phyloP scores from a whole-genome alignment of 2,329 filamentous ascomycete genomes.

The Penicillium hesseltinei region DNA sequence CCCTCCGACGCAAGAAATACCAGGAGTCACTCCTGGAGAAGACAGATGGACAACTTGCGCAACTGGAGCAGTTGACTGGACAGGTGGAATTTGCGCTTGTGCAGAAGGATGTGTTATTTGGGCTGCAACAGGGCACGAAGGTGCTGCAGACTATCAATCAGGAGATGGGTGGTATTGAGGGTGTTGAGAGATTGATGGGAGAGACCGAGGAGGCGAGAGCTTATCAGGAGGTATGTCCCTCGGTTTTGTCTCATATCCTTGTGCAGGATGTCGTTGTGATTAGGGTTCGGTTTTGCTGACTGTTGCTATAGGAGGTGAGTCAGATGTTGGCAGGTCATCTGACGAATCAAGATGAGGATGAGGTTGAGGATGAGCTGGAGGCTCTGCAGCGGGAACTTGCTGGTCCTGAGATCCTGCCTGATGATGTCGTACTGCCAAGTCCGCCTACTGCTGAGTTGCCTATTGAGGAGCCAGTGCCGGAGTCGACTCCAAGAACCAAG shows the following conservation, averaged over 20 bases:
- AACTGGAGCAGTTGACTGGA: constrained; percentile 82
- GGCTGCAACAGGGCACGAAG: constrained; percentile 83
- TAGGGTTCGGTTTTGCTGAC: constrained; percentile 8
- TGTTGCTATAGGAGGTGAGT: constrained; percentile 73
- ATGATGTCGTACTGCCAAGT: constrained; percentile 36
- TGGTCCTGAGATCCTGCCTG: constrained; percentile 37
- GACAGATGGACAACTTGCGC: constrained; percentile 90
- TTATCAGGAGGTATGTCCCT: constrained; percentile 72
- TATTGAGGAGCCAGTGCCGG: constrained; percentile 27
- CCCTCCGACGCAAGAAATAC: constrained; percentile 92
- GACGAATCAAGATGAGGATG: constrained; percentile 93
- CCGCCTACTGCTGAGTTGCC: constrained; percentile 14
- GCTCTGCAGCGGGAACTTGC: constrained; percentile 67
- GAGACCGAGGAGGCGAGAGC: constrained; percentile 86
- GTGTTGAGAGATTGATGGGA: constrained; percentile 92
- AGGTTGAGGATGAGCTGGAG: constrained; percentile 92
- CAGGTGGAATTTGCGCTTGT: constrained; percentile 95
- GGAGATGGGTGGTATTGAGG: constrained; percentile 93
- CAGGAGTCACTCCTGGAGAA: constrained; percentile 85
- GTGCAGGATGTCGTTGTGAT: neutral
- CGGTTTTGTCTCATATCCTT: neutral
- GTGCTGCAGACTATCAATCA: constrained; percentile 88
- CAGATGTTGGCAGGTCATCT: constrained; percentile 86
- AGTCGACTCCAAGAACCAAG: constrained; percentile 27
- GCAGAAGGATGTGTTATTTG: constrained; percentile 93